Conservation (phyloP, 2,329 filamentous ascomycete genomes). For the Biscogniauxia marginata region DNA sequence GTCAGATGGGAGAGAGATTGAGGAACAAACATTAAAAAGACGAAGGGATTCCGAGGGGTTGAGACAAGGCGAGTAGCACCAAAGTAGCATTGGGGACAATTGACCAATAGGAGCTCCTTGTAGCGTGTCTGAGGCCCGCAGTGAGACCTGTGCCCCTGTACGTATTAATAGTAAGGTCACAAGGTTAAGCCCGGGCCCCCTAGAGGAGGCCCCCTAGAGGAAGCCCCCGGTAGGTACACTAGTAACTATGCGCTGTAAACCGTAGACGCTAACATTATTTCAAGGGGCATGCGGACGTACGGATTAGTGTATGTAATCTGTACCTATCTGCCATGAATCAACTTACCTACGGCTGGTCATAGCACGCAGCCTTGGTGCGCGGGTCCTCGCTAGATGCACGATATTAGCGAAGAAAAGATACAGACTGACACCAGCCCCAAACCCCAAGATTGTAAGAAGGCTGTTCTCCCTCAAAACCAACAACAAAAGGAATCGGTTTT, state of each 20-base stretch:
- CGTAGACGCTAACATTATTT: no score
- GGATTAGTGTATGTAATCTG: no score
- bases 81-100: slow-evolving; percentile 1
- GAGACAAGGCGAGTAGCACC: slow-evolving; percentile 23
- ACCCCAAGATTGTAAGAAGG: slow-evolving; percentile 45
- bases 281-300: no score
- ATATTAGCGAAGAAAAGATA: slow-evolving; percentile 50
- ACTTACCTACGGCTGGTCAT: slow-evolving; percentile 1
- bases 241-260: no score
- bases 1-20: slow-evolving; percentile 23
- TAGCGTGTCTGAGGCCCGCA: slow-evolving; percentile 4
- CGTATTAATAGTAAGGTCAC: not conserved
- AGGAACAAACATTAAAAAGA: slow-evolving; percentile 9
- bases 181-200: no score
- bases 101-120: slow-evolving; percentile 11
- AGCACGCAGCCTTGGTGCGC: slow-evolving; percentile 3
- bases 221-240: no score
- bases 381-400: slow-evolving; percentile 36
- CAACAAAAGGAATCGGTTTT: no score
- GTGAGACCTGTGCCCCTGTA: not conserved
- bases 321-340: no score
- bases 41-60: slow-evolving; percentile 25
- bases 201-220: no score
- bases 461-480: slow-evolving; percentile 36
- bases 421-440: slow-evolving; percentile 48